A percentile compares a stretch with the other conserved stretches of the same genome.
Conservation (phyloP, 306 rosid species). For the Corylus avellana region DNA sequence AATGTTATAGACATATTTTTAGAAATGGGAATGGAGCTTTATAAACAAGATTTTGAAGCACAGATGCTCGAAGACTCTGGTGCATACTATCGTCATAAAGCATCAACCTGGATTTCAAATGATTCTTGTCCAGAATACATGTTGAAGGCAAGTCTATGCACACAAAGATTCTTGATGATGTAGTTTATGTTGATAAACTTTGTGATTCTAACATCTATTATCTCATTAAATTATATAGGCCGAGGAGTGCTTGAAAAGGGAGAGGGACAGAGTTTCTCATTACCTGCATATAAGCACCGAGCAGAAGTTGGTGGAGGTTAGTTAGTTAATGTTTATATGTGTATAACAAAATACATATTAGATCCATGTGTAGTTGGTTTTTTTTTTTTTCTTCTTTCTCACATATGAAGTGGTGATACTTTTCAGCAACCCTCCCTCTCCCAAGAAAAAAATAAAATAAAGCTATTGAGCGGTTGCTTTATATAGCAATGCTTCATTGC, state of each 20-base stretch:
- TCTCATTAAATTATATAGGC: slow-evolving; percentile 30
- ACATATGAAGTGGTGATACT: not conserved
- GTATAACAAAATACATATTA: not conserved
- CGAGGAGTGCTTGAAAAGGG: slow-evolving; percentile 51
- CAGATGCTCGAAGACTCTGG: slow-evolving; percentile 62
- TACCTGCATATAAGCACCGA: slow-evolving; percentile 45
- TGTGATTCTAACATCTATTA: not conserved
- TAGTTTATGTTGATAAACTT: not conserved
- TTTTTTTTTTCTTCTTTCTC: not conserved
- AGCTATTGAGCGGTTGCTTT: not conserved
- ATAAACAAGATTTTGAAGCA: slow-evolving; percentile 62
- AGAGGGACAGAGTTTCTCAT: slow-evolving; percentile 48
- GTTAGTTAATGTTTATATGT: slow-evolving; percentile 10
- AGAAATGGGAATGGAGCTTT: slow-evolving; percentile 62
- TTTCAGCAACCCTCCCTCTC: not conserved
- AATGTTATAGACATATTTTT: slow-evolving; percentile 67
- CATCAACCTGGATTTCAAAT: slow-evolving; percentile 66
- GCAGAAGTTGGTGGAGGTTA: slow-evolving; percentile 48
- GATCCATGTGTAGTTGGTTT: not conserved
- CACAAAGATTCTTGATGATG: slow-evolving; percentile 6
- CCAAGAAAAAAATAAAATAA: not conserved
- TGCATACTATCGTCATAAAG: slow-evolving; percentile 66
- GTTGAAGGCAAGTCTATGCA: slow-evolving; percentile 61
- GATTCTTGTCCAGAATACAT: slow-evolving; percentile 87
- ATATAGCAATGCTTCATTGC: not conserved